Percentiles rank a stretch among this genome's conserved stretches.
phyloP scores from a whole-genome alignment of 139 green algal genomes.

The Coelastrella sp. region DNA sequence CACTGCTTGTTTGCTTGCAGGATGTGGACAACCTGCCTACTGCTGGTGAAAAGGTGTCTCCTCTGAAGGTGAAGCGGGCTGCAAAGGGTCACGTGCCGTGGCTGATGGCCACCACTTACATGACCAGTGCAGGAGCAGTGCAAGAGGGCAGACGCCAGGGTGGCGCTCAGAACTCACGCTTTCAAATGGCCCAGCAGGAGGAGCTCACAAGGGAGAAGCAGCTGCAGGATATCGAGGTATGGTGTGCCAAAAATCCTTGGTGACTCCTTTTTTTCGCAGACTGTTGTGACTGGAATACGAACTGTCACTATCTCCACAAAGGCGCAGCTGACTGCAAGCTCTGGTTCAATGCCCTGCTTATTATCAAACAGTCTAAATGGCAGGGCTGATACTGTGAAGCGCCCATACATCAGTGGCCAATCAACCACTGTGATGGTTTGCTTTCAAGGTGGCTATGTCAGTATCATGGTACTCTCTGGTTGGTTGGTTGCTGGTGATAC shows the following conservation, averaged over 20 bases:
- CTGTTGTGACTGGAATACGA: too few species aligned
- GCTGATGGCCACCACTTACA: constrained; percentile 80
- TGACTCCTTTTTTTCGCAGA: not conserved
- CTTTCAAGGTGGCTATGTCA: too few species aligned
- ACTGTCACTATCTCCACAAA: too few species aligned
- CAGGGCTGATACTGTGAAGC: too few species aligned
- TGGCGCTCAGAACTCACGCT: not conserved
- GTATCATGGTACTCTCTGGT: too few species aligned
- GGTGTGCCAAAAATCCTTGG: not conserved
- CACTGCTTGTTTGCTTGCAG: not conserved
- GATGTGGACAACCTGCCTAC: constrained; percentile 15
- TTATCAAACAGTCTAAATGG: too few species aligned
- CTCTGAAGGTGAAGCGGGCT: constrained; percentile 23
- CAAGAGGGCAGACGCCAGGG: not conserved
- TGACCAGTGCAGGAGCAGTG: constrained; percentile 49
- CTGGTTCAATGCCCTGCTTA: too few species aligned
- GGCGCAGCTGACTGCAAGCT: too few species aligned
- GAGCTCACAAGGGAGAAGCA: constrained; percentile 42
- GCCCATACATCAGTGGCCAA: too few species aligned
- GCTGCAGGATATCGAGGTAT: constrained; percentile 60
- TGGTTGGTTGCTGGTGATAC: too few species aligned
- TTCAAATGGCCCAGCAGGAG: constrained; percentile 14
- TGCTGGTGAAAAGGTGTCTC: constrained; percentile 8
- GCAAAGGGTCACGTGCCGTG: constrained; percentile 59
- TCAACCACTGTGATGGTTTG: too few species aligned